These are phyloP conservation scores for Marasmius tenuissimus DNA, from an alignment of 1,284 basidiomycete genomes.

Conservation along the genomic window DNA sequence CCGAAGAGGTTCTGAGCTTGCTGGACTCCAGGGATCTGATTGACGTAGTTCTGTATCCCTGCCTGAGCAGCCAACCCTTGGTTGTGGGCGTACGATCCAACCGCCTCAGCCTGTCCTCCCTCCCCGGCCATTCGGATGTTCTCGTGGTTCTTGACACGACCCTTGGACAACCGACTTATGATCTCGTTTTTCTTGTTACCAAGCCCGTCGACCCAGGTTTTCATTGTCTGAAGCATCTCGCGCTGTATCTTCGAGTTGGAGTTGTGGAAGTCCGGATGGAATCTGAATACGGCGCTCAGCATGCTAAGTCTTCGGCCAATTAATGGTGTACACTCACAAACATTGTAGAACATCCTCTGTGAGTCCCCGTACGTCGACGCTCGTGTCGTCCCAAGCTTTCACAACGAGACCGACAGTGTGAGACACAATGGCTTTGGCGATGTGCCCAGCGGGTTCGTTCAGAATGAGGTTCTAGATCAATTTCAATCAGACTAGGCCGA, in stretches of 20 bases:
- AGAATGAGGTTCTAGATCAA: slow-evolving; percentile 61
- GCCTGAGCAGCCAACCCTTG: slow-evolving; percentile 50
- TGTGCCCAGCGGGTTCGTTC: slow-evolving; percentile 77
- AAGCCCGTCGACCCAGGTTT: slow-evolving; percentile 59
- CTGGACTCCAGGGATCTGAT: slow-evolving; percentile 48
- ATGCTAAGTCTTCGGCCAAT: neutral
- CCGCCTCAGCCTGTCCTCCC: slow-evolving; percentile 42
- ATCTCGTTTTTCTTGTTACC: slow-evolving; percentile 53
- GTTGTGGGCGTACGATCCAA: slow-evolving; percentile 46
- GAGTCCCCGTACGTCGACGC: slow-evolving; percentile 56
- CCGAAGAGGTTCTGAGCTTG: slow-evolving; percentile 43
- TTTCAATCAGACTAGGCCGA: slow-evolving; percentile 1
- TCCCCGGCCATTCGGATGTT: slow-evolving; percentile 66
- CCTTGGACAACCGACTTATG: slow-evolving; percentile 62
- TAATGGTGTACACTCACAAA: slow-evolving; percentile 46
- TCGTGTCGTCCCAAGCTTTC: slow-evolving; percentile 82
- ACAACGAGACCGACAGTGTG: slow-evolving; percentile 65
- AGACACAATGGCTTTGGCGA: slow-evolving; percentile 71
- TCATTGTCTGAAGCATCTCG: slow-evolving; percentile 74
- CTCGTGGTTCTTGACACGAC: slow-evolving; percentile 69
- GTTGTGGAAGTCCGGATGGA: slow-evolving; percentile 87
- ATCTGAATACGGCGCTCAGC: slow-evolving; percentile 36
- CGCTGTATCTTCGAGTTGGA: slow-evolving; percentile 69
- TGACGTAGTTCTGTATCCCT: slow-evolving; percentile 44
- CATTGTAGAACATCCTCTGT: slow-evolving; percentile 74